phyloP scores from a whole-genome alignment of 371 early-diverging fungal species.

The Massospora cicadina region DNA sequence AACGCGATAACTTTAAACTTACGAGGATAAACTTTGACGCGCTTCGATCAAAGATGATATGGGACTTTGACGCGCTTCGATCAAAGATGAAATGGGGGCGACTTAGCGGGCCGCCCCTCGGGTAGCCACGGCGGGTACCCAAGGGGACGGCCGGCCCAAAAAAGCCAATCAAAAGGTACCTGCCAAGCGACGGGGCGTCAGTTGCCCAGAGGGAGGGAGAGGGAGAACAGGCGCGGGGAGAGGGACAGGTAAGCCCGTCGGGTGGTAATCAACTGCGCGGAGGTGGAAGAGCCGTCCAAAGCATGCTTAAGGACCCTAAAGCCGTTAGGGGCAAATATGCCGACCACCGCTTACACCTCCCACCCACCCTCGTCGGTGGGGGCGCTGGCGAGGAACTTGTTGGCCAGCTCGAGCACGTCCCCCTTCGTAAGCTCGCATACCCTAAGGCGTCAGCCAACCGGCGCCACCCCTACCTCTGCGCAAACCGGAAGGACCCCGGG shows the following conservation, averaged over 20 bases:
- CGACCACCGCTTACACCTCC: not conserved
- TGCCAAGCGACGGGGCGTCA: no score
- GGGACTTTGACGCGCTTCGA: no score
- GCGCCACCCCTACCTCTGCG: not conserved
- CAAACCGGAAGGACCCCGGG: not conserved
- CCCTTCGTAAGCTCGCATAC: not conserved
- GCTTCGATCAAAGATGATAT: no score
- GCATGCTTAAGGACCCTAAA: not conserved
- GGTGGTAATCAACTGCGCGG: not conserved
- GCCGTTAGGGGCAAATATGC: not conserved
- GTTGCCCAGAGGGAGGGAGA: not conserved
- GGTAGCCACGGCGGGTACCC: no score
- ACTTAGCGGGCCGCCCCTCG: no score
- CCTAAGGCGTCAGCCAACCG: not conserved
- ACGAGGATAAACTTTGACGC: no score
- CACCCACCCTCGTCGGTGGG: not conserved
- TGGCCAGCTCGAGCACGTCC: not conserved
- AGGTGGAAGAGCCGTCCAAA: not conserved
- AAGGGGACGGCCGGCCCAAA: no score
- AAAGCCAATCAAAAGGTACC: no score
- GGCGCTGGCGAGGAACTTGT: not conserved
- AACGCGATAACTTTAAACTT: no score
- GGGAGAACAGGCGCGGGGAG: not conserved
- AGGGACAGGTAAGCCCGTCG: not conserved
- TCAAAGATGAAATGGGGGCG: no score